Percentiles rank a stretch among this genome's conserved stretches.
Conservation (phyloP, 2,329 filamentous ascomycete species). For the Chaetomium globosum region DNA sequence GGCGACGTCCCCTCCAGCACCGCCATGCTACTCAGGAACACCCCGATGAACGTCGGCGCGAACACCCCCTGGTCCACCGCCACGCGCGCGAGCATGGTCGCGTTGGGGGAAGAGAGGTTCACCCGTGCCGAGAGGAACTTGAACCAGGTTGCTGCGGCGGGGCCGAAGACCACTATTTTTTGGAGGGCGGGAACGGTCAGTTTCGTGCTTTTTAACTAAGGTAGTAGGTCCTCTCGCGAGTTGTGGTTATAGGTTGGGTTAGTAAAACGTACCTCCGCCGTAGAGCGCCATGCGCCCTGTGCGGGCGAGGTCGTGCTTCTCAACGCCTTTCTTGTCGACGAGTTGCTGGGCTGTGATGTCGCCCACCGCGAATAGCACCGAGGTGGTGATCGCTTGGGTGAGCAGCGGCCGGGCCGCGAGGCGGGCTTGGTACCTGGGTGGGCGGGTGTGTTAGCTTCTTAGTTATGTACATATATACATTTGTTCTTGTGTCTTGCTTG, state of each 20-base stretch:
- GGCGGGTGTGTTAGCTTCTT: not conserved
- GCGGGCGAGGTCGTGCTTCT: conserved; percentile 73
- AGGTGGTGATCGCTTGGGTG: conserved; percentile 88
- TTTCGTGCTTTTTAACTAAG: no score
- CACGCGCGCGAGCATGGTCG: conserved; percentile 76
- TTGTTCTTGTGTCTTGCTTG: not conserved
- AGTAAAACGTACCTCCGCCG: conserved; percentile 65
- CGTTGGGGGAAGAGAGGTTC: conserved; percentile 61
- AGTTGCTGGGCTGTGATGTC: conserved; percentile 89
- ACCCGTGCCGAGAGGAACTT: conserved; percentile 73
- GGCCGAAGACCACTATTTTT: conserved; percentile 73
- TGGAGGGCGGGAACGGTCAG: no score
- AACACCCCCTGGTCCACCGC: conserved; percentile 80
- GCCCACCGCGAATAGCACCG: conserved; percentile 88
- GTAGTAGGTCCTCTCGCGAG: no score
- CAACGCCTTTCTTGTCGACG: conserved; percentile 77
- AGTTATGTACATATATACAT: not conserved
- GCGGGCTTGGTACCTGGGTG: conserved; percentile 75
- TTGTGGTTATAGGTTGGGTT: no score
- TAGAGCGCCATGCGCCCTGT: conserved; percentile 80
- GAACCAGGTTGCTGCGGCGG: conserved; percentile 86
- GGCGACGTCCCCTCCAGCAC: conserved; percentile 68
- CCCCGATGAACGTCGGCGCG: conserved; percentile 77
- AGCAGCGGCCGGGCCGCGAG: conserved; percentile 80
- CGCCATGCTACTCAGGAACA: conserved; percentile 85